These are phyloP conservation scores for Imleria badia DNA, from an alignment of 768 basidiomycete genomes.

Conservation along the genomic window DNA sequence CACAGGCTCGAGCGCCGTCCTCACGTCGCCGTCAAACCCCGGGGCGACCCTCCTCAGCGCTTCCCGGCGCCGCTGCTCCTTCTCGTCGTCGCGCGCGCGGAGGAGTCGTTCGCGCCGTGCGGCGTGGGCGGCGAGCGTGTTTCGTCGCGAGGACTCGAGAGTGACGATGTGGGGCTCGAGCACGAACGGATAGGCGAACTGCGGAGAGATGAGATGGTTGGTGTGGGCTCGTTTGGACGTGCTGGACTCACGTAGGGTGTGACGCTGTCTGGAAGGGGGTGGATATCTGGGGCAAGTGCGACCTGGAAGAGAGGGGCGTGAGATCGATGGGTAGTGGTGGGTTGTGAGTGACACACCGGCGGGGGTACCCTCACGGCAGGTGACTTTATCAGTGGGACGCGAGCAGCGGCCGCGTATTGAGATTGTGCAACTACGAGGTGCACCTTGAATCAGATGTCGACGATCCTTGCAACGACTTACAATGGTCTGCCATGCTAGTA, in stretches of 20 bases:
- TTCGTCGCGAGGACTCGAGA: slow-evolving; percentile 69
- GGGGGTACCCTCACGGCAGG: slow-evolving; percentile 86
- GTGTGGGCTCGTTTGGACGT: background rate
- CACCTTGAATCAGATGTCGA: background rate
- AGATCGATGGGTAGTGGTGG: background rate
- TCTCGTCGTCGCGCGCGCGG: slow-evolving; percentile 72
- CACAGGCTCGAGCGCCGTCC: slow-evolving; percentile 44
- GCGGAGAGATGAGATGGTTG: slow-evolving; percentile 2
- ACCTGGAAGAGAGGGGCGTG: slow-evolving; percentile 52
- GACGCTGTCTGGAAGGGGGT: slow-evolving; percentile 90
- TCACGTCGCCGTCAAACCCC: slow-evolving; percentile 68
- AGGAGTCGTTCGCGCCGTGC: slow-evolving; percentile 73
- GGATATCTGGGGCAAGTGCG: slow-evolving; percentile 85
- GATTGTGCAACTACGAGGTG: slow-evolving; percentile 38
- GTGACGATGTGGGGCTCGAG: slow-evolving; percentile 84
- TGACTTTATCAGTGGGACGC: slow-evolving; percentile 87
- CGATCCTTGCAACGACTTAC: slow-evolving; percentile 12
- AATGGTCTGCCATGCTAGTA: slow-evolving; percentile 18
- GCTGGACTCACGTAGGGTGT: slow-evolving; percentile 70
- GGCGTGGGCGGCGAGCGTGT: slow-evolving; percentile 62
- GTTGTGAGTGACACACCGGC: slow-evolving; percentile 48
- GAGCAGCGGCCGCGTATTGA: slow-evolving; percentile 75
- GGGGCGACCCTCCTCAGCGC: slow-evolving; percentile 78
- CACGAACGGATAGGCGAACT: slow-evolving; percentile 98
- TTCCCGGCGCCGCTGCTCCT: slow-evolving; percentile 59